phyloP scores from a whole-genome alignment of 306 rosid species.

The Pyrus communis region DNA sequence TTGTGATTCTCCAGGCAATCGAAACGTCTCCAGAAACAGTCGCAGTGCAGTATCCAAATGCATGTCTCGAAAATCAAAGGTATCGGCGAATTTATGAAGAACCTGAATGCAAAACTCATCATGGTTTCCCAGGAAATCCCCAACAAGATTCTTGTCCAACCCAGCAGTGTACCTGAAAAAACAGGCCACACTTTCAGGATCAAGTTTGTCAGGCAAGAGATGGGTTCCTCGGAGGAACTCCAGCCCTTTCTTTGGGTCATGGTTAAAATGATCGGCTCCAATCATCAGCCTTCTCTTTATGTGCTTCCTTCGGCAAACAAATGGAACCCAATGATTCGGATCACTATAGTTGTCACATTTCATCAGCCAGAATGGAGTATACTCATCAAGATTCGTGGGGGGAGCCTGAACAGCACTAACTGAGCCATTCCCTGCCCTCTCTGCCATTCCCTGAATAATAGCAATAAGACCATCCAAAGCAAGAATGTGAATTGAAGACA shows the following conservation, averaged over 20 bases:
- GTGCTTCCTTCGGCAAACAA: conserved; percentile 72
- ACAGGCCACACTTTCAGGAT: conserved; percentile 98
- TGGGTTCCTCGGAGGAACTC: conserved; percentile 96
- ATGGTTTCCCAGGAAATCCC: conserved; percentile 93
- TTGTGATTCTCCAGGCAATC: conserved; percentile 97
- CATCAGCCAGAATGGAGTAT: conserved; percentile 93
- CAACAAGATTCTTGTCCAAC: conserved; percentile 94
- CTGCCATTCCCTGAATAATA: conserved; percentile 94
- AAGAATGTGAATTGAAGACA: conserved; percentile 86
- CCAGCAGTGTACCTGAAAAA: conserved; percentile 96
- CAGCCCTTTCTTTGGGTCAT: conserved; percentile 94
- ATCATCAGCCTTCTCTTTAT: conserved; percentile 90
- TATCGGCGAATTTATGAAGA: conserved; percentile 93
- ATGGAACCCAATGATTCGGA: conserved; percentile 82
- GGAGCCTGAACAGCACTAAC: conserved; percentile 47
- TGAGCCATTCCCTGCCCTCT: conserved; percentile 66
- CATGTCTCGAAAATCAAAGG: conserved; percentile 97
- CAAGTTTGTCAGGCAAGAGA: conserved; percentile 97
- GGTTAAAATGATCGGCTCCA: conserved; percentile 98
- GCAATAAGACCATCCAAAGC: conserved; percentile 95
- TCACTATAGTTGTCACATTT: conserved; percentile 82
- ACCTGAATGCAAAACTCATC: conserved; percentile 98
- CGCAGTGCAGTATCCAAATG: conserved; percentile 94
- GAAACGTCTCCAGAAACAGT: conserved; percentile 82
- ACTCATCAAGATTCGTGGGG: conserved; percentile 72